phyloP scores from a whole-genome alignment of 179 eudicot species.

The Carnegiea gigantea region DNA sequence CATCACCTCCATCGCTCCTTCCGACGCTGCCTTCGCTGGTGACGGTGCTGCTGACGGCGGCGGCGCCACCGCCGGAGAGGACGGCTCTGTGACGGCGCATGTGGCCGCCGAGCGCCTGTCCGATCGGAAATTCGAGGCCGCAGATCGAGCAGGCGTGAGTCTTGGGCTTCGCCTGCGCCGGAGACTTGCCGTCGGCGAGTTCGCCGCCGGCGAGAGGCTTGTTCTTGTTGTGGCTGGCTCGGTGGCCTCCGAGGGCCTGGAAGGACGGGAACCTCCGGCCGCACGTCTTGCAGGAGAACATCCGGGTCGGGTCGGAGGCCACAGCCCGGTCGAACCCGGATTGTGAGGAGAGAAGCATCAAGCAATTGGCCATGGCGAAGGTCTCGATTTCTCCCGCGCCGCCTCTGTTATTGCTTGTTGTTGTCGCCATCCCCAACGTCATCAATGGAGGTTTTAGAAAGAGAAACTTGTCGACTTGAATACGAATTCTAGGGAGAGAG shows the following conservation, averaged over 20 bases:
- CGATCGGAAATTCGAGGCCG: constrained; percentile 32
- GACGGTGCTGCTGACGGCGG: constrained; percentile 6
- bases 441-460: no score
- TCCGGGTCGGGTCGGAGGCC: constrained; percentile 4
- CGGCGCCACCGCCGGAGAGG: not conserved
- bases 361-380: constrained; percentile 34
- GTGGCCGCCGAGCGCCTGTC: constrained; percentile 42
- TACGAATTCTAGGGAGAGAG: not conserved
- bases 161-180: constrained; percentile 21
- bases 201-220: not conserved
- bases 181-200: not conserved
- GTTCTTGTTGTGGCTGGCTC: constrained; percentile 79
- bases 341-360: constrained; percentile 19
- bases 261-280: constrained; percentile 56
- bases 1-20: constrained; percentile 9
- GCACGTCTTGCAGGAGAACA: constrained; percentile 63
- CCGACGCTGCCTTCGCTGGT: constrained; percentile 22
- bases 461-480: no score
- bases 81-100: constrained; percentile 32
- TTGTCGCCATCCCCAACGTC: no score
- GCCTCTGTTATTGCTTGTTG: not conserved
- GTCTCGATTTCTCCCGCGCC: constrained; percentile 33
- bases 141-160: constrained; percentile 32
- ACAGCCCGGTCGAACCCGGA: not conserved
- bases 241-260: constrained; percentile 93